Evolutionary conservation across 1,139 yeast species (phyloP).

Genomic region (Geotrichum macrosporum): DNA sequence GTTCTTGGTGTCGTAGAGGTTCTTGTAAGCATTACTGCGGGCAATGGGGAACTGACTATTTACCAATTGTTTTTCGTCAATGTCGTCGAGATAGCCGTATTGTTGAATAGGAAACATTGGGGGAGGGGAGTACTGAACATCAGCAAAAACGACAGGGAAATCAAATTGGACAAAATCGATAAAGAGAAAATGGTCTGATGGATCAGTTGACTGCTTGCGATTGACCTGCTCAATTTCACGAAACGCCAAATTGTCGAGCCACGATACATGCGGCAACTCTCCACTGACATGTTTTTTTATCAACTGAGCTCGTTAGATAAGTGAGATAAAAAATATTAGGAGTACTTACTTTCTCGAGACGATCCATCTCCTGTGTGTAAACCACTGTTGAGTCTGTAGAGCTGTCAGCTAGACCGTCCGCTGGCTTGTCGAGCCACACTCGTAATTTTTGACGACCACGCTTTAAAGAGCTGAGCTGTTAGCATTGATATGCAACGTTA

Average conservation of each 20-base stretch:
- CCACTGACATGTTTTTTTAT: slow-evolving; percentile 67
- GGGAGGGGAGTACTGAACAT: slow-evolving; percentile 43
- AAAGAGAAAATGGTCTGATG: slow-evolving; percentile 46
- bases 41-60: slow-evolving; percentile 4
- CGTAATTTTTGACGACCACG: slow-evolving; percentile 55
- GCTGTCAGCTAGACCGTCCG: slow-evolving; percentile 35
- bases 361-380: slow-evolving; percentile 36
- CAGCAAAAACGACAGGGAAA: slow-evolving; percentile 76
- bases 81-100: slow-evolving; percentile 15
- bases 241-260: slow-evolving; percentile 72
- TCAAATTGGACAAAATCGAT: slow-evolving; percentile 76
- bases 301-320: slow-evolving; percentile 30
- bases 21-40: slow-evolving; percentile 11
- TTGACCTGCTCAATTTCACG: slow-evolving; percentile 51
- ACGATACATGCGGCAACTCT: slow-evolving; percentile 55
- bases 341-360: slow-evolving; percentile 42
- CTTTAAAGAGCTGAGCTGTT: slow-evolving; percentile 44
- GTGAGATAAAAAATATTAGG: neutral
- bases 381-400: slow-evolving; percentile 34
- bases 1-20: slow-evolving; percentile 8
- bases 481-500: slow-evolving; percentile 10
- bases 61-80: slow-evolving; percentile 5
- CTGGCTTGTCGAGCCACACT: slow-evolving; percentile 39
- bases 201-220: slow-evolving; percentile 32
- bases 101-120: slow-evolving; percentile 27